phyloP scores from a whole-genome alignment of 768 basidiomycete species.

The Xerocomellus chrysenteron region DNA sequence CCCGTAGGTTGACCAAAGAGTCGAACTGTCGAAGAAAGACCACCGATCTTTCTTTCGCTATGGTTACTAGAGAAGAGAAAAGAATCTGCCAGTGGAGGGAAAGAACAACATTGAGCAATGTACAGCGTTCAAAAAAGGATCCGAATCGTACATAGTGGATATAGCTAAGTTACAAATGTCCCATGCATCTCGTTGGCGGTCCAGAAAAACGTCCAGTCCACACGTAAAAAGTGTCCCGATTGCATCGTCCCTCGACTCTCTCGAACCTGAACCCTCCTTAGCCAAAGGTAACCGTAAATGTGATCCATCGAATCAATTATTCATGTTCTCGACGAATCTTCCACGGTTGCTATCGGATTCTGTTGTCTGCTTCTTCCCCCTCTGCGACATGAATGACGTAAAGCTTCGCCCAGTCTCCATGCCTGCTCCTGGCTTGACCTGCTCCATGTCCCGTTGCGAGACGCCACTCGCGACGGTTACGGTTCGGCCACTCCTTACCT shows the following conservation, averaged over 20 bases:
- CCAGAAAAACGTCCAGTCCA: background rate
- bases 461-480: conserved; percentile 9
- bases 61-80: too few species aligned
- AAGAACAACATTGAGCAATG: too few species aligned
- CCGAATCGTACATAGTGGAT: background rate
- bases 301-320: background rate
- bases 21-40: too few species aligned
- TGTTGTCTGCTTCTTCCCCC: conserved; percentile 22
- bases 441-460: conserved; percentile 37
- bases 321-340: conserved; percentile 41
- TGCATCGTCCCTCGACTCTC: background rate
- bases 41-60: too few species aligned
- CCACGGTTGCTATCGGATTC: conserved; percentile 28
- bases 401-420: conserved; percentile 35
- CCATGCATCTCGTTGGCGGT: background rate
- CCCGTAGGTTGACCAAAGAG: too few species aligned
- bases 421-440: conserved; percentile 58
- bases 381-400: conserved; percentile 9
- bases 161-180: background rate
- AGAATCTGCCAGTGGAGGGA: too few species aligned
- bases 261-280: background rate
- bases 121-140: too few species aligned
- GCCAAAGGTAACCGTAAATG: background rate
- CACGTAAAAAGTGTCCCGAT: background rate
- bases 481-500: conserved; percentile 15